phyloP scores from a whole-genome alignment of 2,329 filamentous ascomycete species.

The Ascochyta lentis region DNA sequence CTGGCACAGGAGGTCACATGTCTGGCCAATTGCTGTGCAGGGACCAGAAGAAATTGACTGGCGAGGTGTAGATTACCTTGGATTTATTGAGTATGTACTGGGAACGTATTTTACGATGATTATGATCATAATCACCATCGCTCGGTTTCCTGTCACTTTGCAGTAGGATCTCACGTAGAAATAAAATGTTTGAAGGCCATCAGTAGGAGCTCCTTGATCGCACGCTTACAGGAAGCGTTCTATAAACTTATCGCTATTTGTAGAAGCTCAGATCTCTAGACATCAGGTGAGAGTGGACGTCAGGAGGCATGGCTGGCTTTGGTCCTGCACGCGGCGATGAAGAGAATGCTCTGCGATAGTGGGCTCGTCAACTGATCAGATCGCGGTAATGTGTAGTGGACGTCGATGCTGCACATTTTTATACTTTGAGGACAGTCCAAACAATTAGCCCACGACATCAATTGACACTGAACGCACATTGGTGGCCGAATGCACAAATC shows the following conservation, averaged over 20 bases:
- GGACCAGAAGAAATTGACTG: too few relatives aligned
- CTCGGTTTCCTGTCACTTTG: too few relatives aligned
- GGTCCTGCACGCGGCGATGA: neutral
- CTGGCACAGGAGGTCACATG: too few relatives aligned
- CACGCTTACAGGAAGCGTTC: neutral
- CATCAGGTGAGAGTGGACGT: neutral
- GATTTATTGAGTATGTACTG: too few relatives aligned
- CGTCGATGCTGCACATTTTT: neutral
- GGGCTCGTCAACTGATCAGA: neutral
- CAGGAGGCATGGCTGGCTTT: neutral
- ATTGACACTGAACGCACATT: neutral
- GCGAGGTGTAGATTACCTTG: too few relatives aligned
- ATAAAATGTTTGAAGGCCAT: neutral
- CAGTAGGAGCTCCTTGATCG: neutral
- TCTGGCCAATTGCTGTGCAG: too few relatives aligned
- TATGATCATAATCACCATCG: too few relatives aligned
- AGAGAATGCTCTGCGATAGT: neutral
- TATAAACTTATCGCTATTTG: neutral
- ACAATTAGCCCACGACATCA: neutral
- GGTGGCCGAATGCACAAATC: slow-evolving; percentile 3
- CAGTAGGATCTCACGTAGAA: too few relatives aligned
- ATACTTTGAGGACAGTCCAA: neutral
- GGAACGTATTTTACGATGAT: too few relatives aligned
- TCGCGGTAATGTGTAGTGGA: neutral
- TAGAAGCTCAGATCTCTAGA: neutral